Evolutionary conservation across 139 green algal genomes (phyloP), one percentile per base, ranked within the genome.

Genomic region (Chlamydomonas asymmetrica): DNA sequence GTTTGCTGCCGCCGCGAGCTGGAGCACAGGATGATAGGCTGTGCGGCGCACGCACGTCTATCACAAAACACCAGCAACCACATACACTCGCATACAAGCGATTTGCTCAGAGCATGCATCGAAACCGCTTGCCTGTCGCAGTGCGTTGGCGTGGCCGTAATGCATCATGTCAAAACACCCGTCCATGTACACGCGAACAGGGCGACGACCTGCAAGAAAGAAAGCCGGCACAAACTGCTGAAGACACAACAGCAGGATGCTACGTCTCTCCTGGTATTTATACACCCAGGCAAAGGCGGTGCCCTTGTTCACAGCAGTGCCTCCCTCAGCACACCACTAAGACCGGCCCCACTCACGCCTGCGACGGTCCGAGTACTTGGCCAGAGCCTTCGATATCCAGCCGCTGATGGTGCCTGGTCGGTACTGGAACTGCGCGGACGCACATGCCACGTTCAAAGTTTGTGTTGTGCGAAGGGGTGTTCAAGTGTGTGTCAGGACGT

Each of bases 161-260:
- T 99, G 97, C 96, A 99, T 98, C 89, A 98, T 94, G 80, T 99
- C 97, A 74, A 99, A 99, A 84, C 97, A 99, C 23, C 96, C 97
- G 79, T 99, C 97, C 87, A 99, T 94, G 85, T 99, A 99, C 22
- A 99, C 95, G 16, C 95, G 85, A 0, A 98, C 77, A 0, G 94
- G 94, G 22, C 84, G 72, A n/a, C 68, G 75, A 31, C 80, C 85
- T 92, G 81, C 23, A 62, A 29, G 54, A 13, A 23, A 18, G 29
- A n/a, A 7, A 29, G 54, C 16, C 16, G 4, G 54, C 6, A 52
- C 22, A 38, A 20, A 18, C 16, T 20, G 23, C 6, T 5, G 8
- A 29, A 9, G 16, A 25, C 39, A 18, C 16, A 20, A 37, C 20
- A 16, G 32, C 23, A 5, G 10, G 37, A 20, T 0, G 18, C 35